Conservation (phyloP, 371 early-diverging fungal species). For the Smittium culicis region DNA sequence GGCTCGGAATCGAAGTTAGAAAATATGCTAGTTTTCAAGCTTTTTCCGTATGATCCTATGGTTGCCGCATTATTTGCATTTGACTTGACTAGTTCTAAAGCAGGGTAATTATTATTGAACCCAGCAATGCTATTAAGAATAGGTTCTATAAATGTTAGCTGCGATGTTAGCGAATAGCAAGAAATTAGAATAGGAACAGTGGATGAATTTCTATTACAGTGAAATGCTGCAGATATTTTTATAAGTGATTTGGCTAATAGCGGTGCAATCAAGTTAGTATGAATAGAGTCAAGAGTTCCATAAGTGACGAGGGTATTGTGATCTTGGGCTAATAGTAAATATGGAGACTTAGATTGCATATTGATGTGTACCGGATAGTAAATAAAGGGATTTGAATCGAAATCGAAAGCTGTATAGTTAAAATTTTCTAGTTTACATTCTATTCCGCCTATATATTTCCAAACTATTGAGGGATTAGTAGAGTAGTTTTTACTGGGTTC, state of each 20-base stretch:
- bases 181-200: neutral
- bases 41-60: neutral
- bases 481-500: no score
- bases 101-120: neutral
- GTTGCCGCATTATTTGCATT: neutral
- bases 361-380: neutral
- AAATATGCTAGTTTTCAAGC: slow-evolving; percentile 3
- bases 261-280: neutral
- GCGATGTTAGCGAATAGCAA: neutral
- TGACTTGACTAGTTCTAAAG: neutral
- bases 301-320: neutral
- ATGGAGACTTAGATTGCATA: no score
- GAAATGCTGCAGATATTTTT: slow-evolving; percentile 1
- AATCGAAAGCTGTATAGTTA: neutral
- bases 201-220: no score
- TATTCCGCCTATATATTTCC: neutral
- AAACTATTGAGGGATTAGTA: neutral
- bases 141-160: neutral
- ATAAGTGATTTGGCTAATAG: neutral
- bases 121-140: neutral
- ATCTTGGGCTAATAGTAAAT: neutral
- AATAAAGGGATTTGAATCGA: neutral
- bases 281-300: neutral
- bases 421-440: neutral
- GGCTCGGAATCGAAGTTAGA: neutral